These are phyloP conservation scores for Trypanosoma caninum DNA, from an alignment of 208 protist genomes.

Conservation along the genomic window DNA sequence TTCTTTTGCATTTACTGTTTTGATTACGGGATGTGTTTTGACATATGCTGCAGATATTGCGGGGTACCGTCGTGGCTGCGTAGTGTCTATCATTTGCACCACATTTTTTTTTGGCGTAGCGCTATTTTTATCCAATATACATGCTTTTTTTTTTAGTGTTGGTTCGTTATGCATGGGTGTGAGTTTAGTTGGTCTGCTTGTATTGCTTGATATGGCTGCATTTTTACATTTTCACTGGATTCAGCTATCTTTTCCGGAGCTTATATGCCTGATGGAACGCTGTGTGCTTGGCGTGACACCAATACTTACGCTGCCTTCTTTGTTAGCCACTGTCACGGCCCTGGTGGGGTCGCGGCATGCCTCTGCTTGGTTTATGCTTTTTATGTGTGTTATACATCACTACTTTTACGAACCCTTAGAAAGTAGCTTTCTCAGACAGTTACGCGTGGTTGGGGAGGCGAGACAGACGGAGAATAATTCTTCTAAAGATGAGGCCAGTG, in stretches of 20 bases:
- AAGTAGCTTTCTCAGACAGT: conserved; percentile 70
- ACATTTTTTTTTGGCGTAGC: conserved; percentile 37
- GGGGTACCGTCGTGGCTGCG: conserved; percentile 47
- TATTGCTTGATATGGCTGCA: conserved; percentile 31
- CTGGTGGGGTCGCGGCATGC: conserved; percentile 65
- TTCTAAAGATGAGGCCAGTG: conserved; percentile 5
- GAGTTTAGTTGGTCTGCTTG: conserved; percentile 40
- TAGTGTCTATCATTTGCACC: conserved; percentile 50
- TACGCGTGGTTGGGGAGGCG: background rate
- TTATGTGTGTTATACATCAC: conserved; percentile 58
- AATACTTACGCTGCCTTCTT: conserved; percentile 57
- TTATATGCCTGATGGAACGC: conserved; percentile 67
- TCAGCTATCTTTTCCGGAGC: conserved; percentile 65
- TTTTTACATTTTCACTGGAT: conserved; percentile 85
- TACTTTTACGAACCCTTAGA: conserved; percentile 70
- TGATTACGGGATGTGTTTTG: conserved; percentile 57
- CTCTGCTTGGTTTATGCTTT: conserved; percentile 53
- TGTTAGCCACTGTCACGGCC: conserved; percentile 60
- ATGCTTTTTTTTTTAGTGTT: conserved; percentile 43
- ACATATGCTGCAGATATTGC: conserved; percentile 83
- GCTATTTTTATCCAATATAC: conserved; percentile 73
- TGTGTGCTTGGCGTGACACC: conserved; percentile 57
- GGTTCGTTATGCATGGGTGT: conserved; percentile 68
- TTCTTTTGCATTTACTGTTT: conserved; percentile 46
- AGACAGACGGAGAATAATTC: background rate